Base-by-base conservation (phyloP, 768 basidiomycete genomes). In the Naganishia antarctica region DNA sequence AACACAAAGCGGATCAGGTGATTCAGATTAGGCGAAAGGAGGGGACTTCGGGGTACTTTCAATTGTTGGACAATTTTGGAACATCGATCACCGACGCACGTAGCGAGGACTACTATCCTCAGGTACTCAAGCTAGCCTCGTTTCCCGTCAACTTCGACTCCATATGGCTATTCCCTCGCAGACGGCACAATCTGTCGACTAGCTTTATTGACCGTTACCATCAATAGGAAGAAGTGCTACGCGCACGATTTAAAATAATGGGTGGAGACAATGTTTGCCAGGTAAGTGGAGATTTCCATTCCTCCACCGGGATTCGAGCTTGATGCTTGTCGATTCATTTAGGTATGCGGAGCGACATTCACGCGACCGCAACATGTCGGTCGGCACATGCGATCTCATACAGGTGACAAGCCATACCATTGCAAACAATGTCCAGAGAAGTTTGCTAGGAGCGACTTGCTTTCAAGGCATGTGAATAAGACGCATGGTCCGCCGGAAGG, bases 311-410 rank as follows among this genome's bases (percentile, higher is more conserved):
- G 34, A 7, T 15, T 37, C 34, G 34, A 37, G 34, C 34, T 37
- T n/a, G n/a, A n/a, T n/a, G n/a, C 34, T 8, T 29, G 7, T 29
- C 7, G 31, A 44, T 44, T 6, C 43, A 37, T 15, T 18, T 28
- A 58, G 73, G 67, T 76, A 1, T 76, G 75, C 57, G 65, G 68
- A 45, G 74, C 73, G n/a, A 74, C 75, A 0, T 76, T 76, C 64
- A 76, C 75, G 7, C 61, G 75, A 31, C 74, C 74, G 21, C 75
- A 76, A 64, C 75, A 76, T 73, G 75, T 76, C 45, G 75, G 75
- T 7, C 53, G 75, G 60, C 75, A 76, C 66, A 66, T 76, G 28
- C 62, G 75, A 28, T 70, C 75, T 4, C 75, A 76, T 60, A 76
- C 75, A 2, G 75, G 75, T 50, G 64, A 65, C 48, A 71, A 73